phyloP scores from a whole-genome alignment of 768 basidiomycete species.

The Postia placenta region DNA sequence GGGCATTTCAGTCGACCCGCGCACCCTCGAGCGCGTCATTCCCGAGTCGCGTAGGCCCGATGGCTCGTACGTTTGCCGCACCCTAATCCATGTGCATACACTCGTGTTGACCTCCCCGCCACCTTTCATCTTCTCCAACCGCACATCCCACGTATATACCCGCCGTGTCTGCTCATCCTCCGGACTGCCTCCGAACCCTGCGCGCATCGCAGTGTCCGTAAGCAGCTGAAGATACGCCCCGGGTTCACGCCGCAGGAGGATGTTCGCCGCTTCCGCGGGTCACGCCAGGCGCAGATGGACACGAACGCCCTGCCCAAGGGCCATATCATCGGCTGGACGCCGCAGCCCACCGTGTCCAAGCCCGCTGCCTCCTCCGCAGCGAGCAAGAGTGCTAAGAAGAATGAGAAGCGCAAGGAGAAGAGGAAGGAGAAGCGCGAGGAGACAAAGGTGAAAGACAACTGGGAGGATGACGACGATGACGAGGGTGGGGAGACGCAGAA shows the following conservation, averaged over 20 bases:
- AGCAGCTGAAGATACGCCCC: slow-evolving; percentile 83
- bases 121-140: neutral
- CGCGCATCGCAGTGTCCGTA: slow-evolving; percentile 56
- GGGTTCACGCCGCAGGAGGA: slow-evolving; percentile 96
- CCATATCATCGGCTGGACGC: slow-evolving; percentile 78
- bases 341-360: slow-evolving; percentile 39
- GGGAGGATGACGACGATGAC: slow-evolving; percentile 70
- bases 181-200: neutral
- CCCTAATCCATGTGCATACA: neutral
- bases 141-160: neutral
- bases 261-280: slow-evolving; percentile 77
- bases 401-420: slow-evolving; percentile 76
- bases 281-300: slow-evolving; percentile 71
- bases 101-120: neutral
- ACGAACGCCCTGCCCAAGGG: slow-evolving; percentile 60
- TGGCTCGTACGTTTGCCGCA: slow-evolving; percentile 60
- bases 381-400: slow-evolving; percentile 59
- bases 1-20: slow-evolving; percentile 82
- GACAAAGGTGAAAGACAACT: slow-evolving; percentile 62
- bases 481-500: slow-evolving; percentile 16
- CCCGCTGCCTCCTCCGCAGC: slow-evolving; percentile 22
- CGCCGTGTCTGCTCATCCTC: neutral
- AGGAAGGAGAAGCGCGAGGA: slow-evolving; percentile 46
- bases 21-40: slow-evolving; percentile 82
- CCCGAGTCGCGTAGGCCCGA: slow-evolving; percentile 78